Conservation (phyloP, 2,329 filamentous ascomycete species). For the Beauveria scarabaeidicola region DNA sequence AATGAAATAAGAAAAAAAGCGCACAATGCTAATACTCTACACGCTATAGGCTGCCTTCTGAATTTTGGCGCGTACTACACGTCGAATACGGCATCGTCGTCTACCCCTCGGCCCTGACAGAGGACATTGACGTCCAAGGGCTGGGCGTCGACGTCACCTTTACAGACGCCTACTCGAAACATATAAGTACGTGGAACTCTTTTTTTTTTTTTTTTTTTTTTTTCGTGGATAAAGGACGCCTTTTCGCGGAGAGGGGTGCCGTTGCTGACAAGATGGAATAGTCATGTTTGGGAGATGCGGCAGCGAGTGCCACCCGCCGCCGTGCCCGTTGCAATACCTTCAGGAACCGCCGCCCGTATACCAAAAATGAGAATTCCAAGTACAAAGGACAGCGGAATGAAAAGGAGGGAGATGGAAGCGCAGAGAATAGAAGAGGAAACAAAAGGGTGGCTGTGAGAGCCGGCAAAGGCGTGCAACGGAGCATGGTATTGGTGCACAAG, state of each 20-base stretch:
- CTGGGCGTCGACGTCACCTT: constrained; percentile 27
- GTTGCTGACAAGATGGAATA: constrained; percentile 10
- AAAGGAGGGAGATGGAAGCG: neutral
- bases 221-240: neutral
- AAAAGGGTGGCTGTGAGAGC: neutral
- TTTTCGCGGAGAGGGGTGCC: no score
- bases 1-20: neutral
- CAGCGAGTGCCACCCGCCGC: constrained; percentile 22
- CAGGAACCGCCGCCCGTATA: constrained; percentile 30
- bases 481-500: neutral
- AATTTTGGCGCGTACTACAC: constrained; percentile 31
- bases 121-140: constrained; percentile 25
- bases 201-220: neutral
- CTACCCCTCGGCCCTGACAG: constrained; percentile 31
- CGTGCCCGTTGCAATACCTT: constrained; percentile 30
- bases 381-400: neutral
- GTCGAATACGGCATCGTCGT: constrained; percentile 32
- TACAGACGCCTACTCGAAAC: constrained; percentile 28
- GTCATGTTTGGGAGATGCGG: constrained; percentile 28
- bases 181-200: constrained; percentile 23
- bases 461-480: neutral
- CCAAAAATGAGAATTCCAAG: constrained; percentile 13
- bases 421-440: neutral
- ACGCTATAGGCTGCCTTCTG: constrained; percentile 24
- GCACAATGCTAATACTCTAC: no score